Evolutionary conservation across 2,329 filamentous ascomycete genomes (phyloP).

Genomic region (Didymella exigua): DNA sequence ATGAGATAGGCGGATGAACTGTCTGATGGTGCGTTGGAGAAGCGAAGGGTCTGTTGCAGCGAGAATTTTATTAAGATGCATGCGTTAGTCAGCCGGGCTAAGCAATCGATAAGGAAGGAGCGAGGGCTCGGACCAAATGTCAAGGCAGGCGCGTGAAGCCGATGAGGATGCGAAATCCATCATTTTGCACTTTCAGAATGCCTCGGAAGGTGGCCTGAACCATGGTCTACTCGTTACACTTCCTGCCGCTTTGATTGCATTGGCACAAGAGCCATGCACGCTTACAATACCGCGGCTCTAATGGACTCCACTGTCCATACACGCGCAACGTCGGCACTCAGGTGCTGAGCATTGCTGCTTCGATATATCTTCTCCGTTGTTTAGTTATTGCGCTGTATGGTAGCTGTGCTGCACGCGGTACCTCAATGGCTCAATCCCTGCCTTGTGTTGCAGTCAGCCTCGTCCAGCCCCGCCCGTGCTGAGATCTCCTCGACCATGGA

Average conservation of each 20-base stretch:
- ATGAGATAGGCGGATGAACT: conserved; percentile 48
- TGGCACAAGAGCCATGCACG: background rate
- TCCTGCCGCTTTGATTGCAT: background rate
- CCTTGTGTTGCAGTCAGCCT: conserved; percentile 13
- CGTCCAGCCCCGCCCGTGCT: conserved; percentile 5
- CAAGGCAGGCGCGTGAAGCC: background rate
- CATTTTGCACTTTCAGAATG: background rate
- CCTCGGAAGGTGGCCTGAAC: background rate
- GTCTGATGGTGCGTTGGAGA: conserved; percentile 48
- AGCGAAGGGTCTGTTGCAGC: conserved; percentile 16
- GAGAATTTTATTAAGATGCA: conserved; percentile 28
- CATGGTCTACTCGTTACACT: background rate
- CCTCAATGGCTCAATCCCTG: conserved; percentile 4
- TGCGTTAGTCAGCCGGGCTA: conserved; percentile 9
- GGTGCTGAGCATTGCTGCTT: background rate
- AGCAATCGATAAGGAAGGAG: background rate
- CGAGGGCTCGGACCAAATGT: conserved; percentile 6
- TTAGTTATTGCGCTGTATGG: background rate
- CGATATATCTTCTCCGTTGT: background rate
- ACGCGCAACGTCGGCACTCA: background rate
- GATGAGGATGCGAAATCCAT: background rate
- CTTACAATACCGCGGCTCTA: background rate
- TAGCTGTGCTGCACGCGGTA: background rate
- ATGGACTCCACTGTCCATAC: background rate
- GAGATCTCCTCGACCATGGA: conserved; percentile 3